Evolutionary conservation across 306 rosid genomes (phyloP).

Genomic region (Gastrolobium villosum): DNA sequence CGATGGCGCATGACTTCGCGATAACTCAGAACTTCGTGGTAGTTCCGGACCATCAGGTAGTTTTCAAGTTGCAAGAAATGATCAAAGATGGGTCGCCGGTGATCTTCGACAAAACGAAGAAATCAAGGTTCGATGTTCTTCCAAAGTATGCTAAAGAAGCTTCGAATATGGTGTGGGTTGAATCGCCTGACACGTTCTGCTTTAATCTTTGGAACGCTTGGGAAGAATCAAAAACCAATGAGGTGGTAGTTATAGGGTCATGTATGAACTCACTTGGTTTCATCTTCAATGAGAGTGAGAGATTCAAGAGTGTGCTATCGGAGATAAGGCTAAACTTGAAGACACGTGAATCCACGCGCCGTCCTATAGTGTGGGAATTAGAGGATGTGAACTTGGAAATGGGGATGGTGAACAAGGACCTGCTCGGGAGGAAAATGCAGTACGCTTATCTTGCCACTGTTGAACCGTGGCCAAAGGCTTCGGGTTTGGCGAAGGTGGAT

Average conservation of each 20-base stretch:
- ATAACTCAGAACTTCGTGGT: slow-evolving; percentile 70
- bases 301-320: slow-evolving; percentile 53
- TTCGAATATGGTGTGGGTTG: slow-evolving; percentile 65
- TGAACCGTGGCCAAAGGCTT: slow-evolving; percentile 90
- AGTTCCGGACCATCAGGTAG: slow-evolving; percentile 85
- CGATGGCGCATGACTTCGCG: slow-evolving; percentile 90
- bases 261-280: slow-evolving; percentile 88
- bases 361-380: slow-evolving; percentile 34
- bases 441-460: slow-evolving; percentile 68
- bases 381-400: slow-evolving; percentile 63
- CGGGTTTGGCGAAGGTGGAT: slow-evolving; percentile 85
- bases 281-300: slow-evolving; percentile 67
- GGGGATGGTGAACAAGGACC: slow-evolving; percentile 68
- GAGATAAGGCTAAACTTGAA: slow-evolving; percentile 69
- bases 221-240: slow-evolving; percentile 65
- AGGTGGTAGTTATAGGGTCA: slow-evolving; percentile 70
- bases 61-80: slow-evolving; percentile 77
- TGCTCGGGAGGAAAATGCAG: slow-evolving; percentile 65
- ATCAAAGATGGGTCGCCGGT: slow-evolving; percentile 78
- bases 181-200: slow-evolving; percentile 66
- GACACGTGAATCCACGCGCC: slow-evolving; percentile 57
- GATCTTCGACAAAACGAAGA: slow-evolving; percentile 64
- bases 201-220: slow-evolving; percentile 90
- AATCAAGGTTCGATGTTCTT: slow-evolving; percentile 69
- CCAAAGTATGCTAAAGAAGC: slow-evolving; percentile 54